Percentiles rank a stretch among this genome's conserved stretches.
Evolutionary conservation across 2,329 filamentous ascomycete genomes (phyloP).

Genomic region (Seiridium unicorne): DNA sequence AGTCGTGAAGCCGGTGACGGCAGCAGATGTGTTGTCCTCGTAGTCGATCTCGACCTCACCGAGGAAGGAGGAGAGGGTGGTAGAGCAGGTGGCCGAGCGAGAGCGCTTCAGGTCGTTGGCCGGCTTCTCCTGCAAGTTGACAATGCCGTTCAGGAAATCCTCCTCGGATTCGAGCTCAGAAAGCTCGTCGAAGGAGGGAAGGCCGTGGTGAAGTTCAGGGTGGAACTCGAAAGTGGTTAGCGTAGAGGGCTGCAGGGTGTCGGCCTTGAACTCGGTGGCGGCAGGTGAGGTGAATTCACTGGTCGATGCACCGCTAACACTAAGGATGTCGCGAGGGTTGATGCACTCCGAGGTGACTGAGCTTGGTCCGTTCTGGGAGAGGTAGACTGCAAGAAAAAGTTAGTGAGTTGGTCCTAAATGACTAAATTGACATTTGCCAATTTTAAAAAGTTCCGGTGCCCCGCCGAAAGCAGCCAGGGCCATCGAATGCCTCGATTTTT

Average conservation of each 20-base stretch:
- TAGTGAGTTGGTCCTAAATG: constrained; percentile 19
- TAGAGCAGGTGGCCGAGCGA: constrained; percentile 66
- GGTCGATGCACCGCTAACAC: constrained; percentile 59
- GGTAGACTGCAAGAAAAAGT: constrained; percentile 24
- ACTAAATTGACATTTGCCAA: constrained; percentile 26
- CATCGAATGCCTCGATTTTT: not conserved
- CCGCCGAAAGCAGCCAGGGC: constrained; percentile 2
- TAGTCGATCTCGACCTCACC: constrained; percentile 72
- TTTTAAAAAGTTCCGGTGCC: constrained; percentile 11
- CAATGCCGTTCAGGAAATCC: constrained; percentile 74
- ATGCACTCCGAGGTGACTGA: constrained; percentile 70
- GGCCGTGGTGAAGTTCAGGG: constrained; percentile 49
- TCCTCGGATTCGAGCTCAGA: constrained; percentile 91
- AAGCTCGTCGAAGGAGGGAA: constrained; percentile 79
- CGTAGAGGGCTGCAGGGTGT: constrained; percentile 48
- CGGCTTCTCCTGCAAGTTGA: constrained; percentile 60
- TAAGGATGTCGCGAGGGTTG: constrained; percentile 89
- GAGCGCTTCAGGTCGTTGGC: constrained; percentile 67
- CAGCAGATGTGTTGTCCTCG: constrained; percentile 64
- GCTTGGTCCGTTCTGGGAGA: constrained; percentile 43
- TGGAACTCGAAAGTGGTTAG: constrained; percentile 52
- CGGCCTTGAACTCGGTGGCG: constrained; percentile 53
- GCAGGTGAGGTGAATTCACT: constrained; percentile 64
- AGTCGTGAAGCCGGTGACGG: constrained; percentile 61
- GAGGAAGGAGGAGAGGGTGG: constrained; percentile 67